Percentiles rank a stretch among this genome's conserved stretches.
Conservation (phyloP, 2,329 filamentous ascomycete genomes). For the Fusarium sambucinum region DNA sequence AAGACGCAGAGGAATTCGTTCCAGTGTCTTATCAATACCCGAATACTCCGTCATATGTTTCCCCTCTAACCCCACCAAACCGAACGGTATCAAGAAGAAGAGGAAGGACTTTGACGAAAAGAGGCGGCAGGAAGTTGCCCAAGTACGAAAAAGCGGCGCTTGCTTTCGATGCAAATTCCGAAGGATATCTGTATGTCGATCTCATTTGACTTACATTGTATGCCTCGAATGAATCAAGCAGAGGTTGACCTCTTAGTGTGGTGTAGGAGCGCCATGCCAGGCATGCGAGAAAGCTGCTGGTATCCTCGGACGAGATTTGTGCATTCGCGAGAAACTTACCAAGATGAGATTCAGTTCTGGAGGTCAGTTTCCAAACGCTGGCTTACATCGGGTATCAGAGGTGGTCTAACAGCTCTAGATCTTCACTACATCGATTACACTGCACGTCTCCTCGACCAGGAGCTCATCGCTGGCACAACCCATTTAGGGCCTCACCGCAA, state of each 20-base stretch:
- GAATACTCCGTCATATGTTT: constrained; percentile 48
- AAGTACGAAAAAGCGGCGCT: constrained; percentile 46
- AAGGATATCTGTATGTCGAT: constrained; percentile 45
- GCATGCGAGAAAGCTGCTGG: constrained; percentile 46
- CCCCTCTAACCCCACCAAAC: constrained; percentile 46
- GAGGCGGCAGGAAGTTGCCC: constrained; percentile 46
- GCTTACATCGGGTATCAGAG: background rate
- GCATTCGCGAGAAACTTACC: constrained; percentile 46
- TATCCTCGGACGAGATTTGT: constrained; percentile 43
- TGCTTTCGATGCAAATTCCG: constrained; percentile 48
- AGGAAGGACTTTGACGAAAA: constrained; percentile 47
- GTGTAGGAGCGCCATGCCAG: constrained; percentile 43
- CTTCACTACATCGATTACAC: constrained; percentile 49
- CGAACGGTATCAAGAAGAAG: constrained; percentile 46
- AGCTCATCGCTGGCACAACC: constrained; percentile 48
- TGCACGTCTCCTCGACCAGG: constrained; percentile 44
- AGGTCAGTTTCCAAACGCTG: constrained; percentile 28
- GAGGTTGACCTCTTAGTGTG: constrained; percentile 42
- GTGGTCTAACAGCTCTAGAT: constrained; percentile 30
- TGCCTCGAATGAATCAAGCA: background rate
- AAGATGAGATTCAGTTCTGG: constrained; percentile 49
- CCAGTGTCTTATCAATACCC: constrained; percentile 20
- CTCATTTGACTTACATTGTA: background rate
- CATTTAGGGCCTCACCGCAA: constrained; percentile 46
- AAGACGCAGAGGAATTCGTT: constrained; percentile 13